Evolutionary conservation across 1,139 yeast genomes (phyloP), one percentile per base, ranked within the genome.

Genomic region (Nakaseomyces bracarensis): DNA sequence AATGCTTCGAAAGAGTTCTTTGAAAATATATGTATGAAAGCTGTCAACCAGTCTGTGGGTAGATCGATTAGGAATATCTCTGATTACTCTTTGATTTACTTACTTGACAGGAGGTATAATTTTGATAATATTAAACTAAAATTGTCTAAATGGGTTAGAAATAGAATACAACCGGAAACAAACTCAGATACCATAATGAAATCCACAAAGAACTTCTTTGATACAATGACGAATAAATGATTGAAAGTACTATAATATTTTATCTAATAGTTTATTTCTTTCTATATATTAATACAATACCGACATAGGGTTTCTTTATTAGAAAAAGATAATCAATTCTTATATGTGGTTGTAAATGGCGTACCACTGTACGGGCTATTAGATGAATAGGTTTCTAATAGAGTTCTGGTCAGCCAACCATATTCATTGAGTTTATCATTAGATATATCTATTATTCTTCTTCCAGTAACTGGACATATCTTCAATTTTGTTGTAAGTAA

Each of bases 11-110:
- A 59, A 53, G 43, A 57, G 51, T 86, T 77, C 54, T 82, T 84
- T 54, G 96, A 87, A 52, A 86, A 85, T 56, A 68, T 86, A 8
- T 87, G 96, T 58, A 83, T 91, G 94, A 74, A 91, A 45, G 83
- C 96, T 0, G 86, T 89, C 2, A 89, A 89, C 58, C 98, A 89
- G 63, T 79, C 95, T 63, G 81, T 91, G 15, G 98, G 97, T 1
- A 72, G 98, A 53, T 86, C 96, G 16, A 89, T 89, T 30, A 69
- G 98, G 46, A 96, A 89, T 60, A 72, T 72, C 21, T 71, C 74
- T 37, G 98, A 91, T 61, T 87, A 83, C 55, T 80, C 97, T 0
- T 71, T 76, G 13, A 82, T 91, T 10, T 77, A 75, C 51, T 66
- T 89, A 33, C 57, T 89, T 9, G 98, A 91, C 58, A 61, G 64